A percentile compares a stretch with the other conserved stretches of the same genome.
phyloP scores from a whole-genome alignment of 164 flowering plant genomes.

The Brasenia schreberi region DNA sequence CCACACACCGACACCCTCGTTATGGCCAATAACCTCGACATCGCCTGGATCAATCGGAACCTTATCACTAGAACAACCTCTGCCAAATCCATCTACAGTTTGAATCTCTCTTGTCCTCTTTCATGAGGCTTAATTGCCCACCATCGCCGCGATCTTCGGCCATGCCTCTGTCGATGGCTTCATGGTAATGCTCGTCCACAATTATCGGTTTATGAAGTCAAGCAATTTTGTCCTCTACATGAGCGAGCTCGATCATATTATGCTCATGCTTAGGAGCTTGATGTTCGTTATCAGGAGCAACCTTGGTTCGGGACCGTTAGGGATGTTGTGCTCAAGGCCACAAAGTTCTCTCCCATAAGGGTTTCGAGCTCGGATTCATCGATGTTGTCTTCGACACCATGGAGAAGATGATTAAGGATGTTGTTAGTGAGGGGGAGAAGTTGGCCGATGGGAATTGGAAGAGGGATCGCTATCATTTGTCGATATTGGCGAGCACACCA shows the following conservation, averaged over 20 bases:
- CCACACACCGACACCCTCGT: conserved; percentile 8
- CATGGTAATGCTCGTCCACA: conserved; percentile 6
- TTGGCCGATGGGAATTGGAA: no score
- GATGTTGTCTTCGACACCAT: conserved; percentile 6
- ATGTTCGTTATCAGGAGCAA: conserved; percentile 8
- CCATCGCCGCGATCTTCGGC: conserved; percentile 7
- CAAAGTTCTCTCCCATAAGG: conserved; percentile 5
- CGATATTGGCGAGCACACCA: no score
- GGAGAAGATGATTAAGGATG: conserved; percentile 4
- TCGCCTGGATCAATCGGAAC: conserved; percentile 3
- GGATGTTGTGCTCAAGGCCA: conserved; percentile 8
- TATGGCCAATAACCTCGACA: conserved; percentile 13
- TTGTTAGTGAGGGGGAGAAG: conserved; percentile 2
- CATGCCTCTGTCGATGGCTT: conserved; percentile 8
- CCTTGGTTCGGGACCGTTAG: background rate
- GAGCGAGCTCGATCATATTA: conserved; percentile 14
- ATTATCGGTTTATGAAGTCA: conserved; percentile 9
- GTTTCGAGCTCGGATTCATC: conserved; percentile 1
- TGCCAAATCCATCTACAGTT: conserved; percentile 2
- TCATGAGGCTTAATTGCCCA: conserved; percentile 10
- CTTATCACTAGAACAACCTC: conserved; percentile 1
- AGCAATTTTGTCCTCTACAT: conserved; percentile 7
- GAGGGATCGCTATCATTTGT: no score
- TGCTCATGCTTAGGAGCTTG: conserved; percentile 9
- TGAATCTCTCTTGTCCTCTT: conserved; percentile 5